phyloP scores from a whole-genome alignment of 176 grass and related monocot genomes.

The Puccinellia tenuiflora region DNA sequence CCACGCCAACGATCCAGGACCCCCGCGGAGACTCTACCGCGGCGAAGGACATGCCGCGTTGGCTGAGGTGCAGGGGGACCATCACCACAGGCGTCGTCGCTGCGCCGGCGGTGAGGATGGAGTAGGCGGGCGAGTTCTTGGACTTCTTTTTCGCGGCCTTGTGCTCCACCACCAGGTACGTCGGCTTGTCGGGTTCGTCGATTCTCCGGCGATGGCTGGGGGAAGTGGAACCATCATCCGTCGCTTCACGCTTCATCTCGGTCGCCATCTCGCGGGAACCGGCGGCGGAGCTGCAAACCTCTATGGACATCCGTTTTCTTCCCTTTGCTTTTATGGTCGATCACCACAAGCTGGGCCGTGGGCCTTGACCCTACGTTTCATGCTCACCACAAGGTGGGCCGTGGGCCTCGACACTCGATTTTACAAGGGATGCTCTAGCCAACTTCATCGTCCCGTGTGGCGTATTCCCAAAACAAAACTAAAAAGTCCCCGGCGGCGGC shows the following conservation, averaged over 20 bases:
- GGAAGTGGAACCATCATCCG: neutral
- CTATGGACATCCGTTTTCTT: neutral
- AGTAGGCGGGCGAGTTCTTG: neutral
- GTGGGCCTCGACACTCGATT: neutral
- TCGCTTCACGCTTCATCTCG: neutral
- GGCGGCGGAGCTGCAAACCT: neutral
- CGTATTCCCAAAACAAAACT: no score
- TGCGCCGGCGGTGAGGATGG: neutral
- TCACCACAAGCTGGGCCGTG: neutral
- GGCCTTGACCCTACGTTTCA: neutral
- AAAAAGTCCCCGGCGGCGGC: neutral
- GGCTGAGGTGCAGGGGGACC: neutral
- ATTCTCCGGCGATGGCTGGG: neutral
- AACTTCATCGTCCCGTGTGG: neutral
- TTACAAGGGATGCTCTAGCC: no score
- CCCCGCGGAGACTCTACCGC: neutral
- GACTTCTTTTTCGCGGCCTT: neutral
- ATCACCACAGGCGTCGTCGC: no score
- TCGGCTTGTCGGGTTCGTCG: neutral
- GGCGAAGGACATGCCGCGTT: neutral
- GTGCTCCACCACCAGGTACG: neutral
- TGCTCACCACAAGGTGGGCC: neutral
- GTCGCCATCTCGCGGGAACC: neutral
- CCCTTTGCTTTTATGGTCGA: neutral
- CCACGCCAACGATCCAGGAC: neutral